Evolutionary conservation across 225 moss, liverwort and hornwort genomes (phyloP), one percentile per base, ranked within the genome.

Genomic region (Bryum argenteum): DNA sequence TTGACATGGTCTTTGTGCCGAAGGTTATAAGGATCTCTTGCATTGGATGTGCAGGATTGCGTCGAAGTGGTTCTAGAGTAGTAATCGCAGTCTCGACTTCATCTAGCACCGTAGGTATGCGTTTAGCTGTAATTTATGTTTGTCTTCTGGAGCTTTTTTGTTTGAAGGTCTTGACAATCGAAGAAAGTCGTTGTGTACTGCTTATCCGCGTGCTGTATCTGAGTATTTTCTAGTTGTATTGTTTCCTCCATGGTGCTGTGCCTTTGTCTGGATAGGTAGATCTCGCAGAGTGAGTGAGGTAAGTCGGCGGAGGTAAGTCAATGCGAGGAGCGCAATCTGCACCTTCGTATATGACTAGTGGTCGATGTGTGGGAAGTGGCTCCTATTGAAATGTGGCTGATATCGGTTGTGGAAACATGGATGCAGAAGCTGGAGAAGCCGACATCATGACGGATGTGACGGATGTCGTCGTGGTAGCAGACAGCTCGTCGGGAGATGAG

Each of bases 391-490:
- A 54, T 73, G 56, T 41, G 54, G 21, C 52, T 75, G 72, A 68
- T 38, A 15, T 41, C 70, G 44, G 66, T 33, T 33, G 63, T 18
- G 18, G 45, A 66, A 6, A 21, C 68, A 54, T 69, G 60, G 48
- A 64, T 40, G 66, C 70, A 77, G 77, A 74, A 77, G 74, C 65
- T 39, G 65, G 61, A 63, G 74, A 54, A 57, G 54, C 58, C 54
- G 71, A 28, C 64, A 62, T 66, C 58, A 77, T 83, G 77, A 26
- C 74, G 63, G 77, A 82, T 5, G 78, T 83, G 77, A 26, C 74
- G 63, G 77, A 82, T 5, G 78, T 71, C 58, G 70, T 82, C n/a
- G 67, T 74, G 41, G 80, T 71, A 72, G 75, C 65, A 58, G 82
- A 79, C 71, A 74, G 58, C 71, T 72, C 75, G 55, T 78, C 64